Conservation (phyloP, 441 rosid genomes). For the Eruca vesicaria region DNA sequence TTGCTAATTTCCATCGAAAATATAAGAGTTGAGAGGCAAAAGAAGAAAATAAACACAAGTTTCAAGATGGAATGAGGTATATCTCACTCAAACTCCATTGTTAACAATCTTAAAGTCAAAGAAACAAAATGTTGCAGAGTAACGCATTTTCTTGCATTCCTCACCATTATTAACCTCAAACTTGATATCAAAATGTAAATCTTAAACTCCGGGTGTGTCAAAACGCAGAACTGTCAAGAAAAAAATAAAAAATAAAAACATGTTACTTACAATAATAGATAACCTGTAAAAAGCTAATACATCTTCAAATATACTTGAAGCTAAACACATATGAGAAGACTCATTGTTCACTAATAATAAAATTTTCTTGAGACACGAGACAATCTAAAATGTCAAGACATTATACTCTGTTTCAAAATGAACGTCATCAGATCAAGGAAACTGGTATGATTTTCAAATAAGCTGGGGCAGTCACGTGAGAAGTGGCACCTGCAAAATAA, state of each 20-base stretch:
- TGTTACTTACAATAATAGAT: background rate
- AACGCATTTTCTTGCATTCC: background rate
- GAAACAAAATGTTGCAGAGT: background rate
- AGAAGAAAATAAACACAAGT: background rate
- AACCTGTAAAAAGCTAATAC: background rate
- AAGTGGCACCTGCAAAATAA: no score
- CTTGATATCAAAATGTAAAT: background rate
- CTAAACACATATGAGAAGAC: background rate
- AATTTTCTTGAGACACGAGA: background rate
- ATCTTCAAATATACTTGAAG: background rate
- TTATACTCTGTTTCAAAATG: background rate
- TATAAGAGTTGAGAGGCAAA: background rate
- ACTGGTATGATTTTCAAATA: no score
- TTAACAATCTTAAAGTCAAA: background rate
- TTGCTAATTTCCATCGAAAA: background rate
- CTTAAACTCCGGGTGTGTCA: slow-evolving; percentile 27
- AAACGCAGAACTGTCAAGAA: slow-evolving; percentile 29
- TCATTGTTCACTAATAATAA: background rate
- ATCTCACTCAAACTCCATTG: background rate
- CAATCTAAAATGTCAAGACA: background rate
- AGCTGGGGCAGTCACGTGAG: no score
- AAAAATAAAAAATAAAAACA: background rate
- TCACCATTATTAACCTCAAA: background rate
- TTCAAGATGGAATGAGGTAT: background rate
- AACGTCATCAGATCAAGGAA: no score